Percentiles rank a stretch among this genome's conserved stretches.
Evolutionary conservation across 179 eudicot genomes (phyloP).

Genomic region (Silene noctiflora): DNA sequence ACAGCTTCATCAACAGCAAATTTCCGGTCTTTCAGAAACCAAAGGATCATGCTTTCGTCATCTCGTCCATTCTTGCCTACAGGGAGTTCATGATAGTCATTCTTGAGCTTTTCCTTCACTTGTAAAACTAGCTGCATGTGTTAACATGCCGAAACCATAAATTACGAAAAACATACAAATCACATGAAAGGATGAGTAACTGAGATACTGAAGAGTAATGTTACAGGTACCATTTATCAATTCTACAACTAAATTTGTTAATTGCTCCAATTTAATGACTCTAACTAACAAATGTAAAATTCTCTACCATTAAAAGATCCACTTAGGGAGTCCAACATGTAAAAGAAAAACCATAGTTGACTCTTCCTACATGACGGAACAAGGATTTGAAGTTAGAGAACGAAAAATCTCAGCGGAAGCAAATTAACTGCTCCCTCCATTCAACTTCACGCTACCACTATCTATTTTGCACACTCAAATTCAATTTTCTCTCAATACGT

Average conservation of each 20-base stretch:
- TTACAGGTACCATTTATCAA: not conserved
- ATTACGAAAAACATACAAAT: conserved; percentile 8
- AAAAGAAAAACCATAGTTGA: too few relatives aligned
- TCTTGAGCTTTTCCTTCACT: conserved; percentile 79
- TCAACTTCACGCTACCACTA: too few relatives aligned
- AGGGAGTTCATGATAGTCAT: conserved; percentile 54
- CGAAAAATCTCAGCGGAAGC: too few relatives aligned
- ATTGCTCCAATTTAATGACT: not conserved
- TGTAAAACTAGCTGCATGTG: conserved; percentile 65
- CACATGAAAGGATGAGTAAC: not conserved
- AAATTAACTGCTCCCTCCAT: too few relatives aligned
- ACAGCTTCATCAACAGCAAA: conserved; percentile 70
- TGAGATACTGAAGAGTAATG: not conserved
- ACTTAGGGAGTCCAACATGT: too few relatives aligned
- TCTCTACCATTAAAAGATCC: too few relatives aligned
- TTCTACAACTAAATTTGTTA: not conserved
- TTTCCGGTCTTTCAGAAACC: conserved; percentile 91
- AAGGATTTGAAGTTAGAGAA: too few relatives aligned
- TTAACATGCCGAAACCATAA: conserved; percentile 11
- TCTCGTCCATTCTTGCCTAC: conserved; percentile 84
- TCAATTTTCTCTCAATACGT: too few relatives aligned
- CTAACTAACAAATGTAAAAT: too few relatives aligned
- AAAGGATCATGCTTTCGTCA: conserved; percentile 85
- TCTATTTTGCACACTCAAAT: too few relatives aligned
- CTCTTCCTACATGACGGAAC: too few relatives aligned